A percentile compares a stretch with the other conserved stretches of the same genome.
These are phyloP conservation scores for Skeletonema tropicum DNA, from an alignment of 108 stramenopile genomes.

Conservation along the genomic window DNA sequence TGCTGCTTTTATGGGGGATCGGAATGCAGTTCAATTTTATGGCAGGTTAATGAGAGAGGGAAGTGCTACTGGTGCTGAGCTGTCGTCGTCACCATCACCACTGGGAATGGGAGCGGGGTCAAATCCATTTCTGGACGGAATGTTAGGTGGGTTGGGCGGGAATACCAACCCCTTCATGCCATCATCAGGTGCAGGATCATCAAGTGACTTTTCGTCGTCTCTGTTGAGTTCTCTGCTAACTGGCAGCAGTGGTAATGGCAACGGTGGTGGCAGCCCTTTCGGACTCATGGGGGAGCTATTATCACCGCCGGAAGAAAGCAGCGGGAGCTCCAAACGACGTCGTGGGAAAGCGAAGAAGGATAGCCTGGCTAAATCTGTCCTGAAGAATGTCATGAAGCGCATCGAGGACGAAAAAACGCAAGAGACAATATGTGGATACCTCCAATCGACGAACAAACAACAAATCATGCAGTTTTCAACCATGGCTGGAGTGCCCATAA, in stretches of 20 bases:
- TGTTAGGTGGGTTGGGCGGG: slow-evolving; percentile 21
- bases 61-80: slow-evolving; percentile 4
- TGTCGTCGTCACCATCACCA: slow-evolving; percentile 13
- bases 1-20: slow-evolving; percentile 86
- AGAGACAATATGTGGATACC: slow-evolving; percentile 61
- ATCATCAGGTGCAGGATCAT: slow-evolving; percentile 15
- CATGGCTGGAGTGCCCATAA: slow-evolving; percentile 73
- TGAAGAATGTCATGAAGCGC: slow-evolving; percentile 61
- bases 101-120: slow-evolving; percentile 6
- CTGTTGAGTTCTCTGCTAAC: slow-evolving; percentile 42
- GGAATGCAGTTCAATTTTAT: slow-evolving; percentile 81
- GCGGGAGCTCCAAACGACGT: slow-evolving; percentile 20
- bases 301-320: slow-evolving; percentile 10
- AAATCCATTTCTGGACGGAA: slow-evolving; percentile 39
- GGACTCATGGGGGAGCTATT: slow-evolving; percentile 33
- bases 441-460: slow-evolving; percentile 55
- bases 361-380: slow-evolving; percentile 65
- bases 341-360: slow-evolving; percentile 29
- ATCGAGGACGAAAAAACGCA: slow-evolving; percentile 76
- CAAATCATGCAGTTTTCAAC: slow-evolving; percentile 62
- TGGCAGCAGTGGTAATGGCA: slow-evolving; percentile 16
- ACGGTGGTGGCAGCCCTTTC: slow-evolving; percentile 28
- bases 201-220: slow-evolving; percentile 41
- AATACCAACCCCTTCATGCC: slow-evolving; percentile 26
- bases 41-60: slow-evolving; percentile 73